A percentile compares a stretch with the other conserved stretches of the same genome.
Conservation (phyloP, 768 basidiomycete genomes). For the Gautieria morchelliformis region DNA sequence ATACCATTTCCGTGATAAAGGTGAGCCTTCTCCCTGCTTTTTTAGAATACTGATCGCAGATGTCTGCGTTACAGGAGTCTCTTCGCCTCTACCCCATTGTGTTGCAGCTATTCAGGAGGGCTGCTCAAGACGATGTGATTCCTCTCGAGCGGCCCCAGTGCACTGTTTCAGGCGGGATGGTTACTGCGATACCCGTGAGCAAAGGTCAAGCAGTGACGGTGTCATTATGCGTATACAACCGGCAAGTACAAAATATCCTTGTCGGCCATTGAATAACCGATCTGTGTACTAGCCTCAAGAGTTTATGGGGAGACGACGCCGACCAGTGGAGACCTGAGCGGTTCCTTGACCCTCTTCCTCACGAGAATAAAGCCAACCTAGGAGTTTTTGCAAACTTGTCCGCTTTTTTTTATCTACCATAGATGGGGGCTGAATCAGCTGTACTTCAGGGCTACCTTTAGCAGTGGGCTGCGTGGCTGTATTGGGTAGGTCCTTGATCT, state of each 20-base stretch:
- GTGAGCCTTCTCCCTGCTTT: slow-evolving; percentile 8
- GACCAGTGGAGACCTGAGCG: slow-evolving; percentile 21
- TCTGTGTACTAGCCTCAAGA: slow-evolving; percentile 11
- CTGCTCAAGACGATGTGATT: slow-evolving; percentile 22
- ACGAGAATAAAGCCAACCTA: slow-evolving; percentile 12
- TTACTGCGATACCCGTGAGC: slow-evolving; percentile 19
- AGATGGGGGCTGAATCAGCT: background rate
- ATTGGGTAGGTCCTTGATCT: background rate
- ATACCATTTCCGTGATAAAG: slow-evolving; percentile 24
- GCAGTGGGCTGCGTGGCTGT: slow-evolving; percentile 2
- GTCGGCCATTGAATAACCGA: too few species aligned
- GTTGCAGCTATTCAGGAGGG: slow-evolving; percentile 18
- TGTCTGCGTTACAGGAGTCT: slow-evolving; percentile 12
- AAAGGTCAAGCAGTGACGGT: slow-evolving; percentile 17
- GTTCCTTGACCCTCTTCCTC: slow-evolving; percentile 12
- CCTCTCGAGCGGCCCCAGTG: slow-evolving; percentile 23
- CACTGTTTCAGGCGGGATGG: slow-evolving; percentile 16
- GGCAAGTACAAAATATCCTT: slow-evolving; percentile 15
- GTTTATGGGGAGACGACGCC: slow-evolving; percentile 24
- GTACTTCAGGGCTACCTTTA: background rate
- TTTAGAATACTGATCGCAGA: background rate
- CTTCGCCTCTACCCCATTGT: slow-evolving; percentile 25
- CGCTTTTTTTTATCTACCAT: background rate
- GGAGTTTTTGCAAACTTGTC: slow-evolving; percentile 15
- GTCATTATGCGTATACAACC: slow-evolving; percentile 19